Evolutionary conservation across 73 alveolate genomes (phyloP).

Genomic region (Tetrahymena elliotti): DNA sequence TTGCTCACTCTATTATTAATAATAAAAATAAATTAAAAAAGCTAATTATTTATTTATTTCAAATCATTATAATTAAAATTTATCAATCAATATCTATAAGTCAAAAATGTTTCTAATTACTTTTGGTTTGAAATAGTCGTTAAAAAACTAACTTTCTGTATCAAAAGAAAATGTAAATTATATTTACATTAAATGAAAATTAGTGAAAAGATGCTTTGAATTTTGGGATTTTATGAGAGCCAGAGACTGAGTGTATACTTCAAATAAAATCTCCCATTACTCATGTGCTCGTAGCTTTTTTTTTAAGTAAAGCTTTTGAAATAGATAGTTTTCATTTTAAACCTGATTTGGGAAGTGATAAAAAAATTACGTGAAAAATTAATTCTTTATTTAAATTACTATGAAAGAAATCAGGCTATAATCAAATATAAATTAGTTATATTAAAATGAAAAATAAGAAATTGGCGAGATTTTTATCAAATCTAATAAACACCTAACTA

Average conservation of each 20-base stretch:
- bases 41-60: background rate
- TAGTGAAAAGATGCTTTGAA: background rate
- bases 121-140: background rate
- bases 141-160: background rate
- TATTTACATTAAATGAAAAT: background rate
- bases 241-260: background rate
- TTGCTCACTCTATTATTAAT: too few species aligned
- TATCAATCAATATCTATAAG: too few species aligned
- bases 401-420: background rate
- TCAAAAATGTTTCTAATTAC: too few species aligned
- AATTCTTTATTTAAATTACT: background rate
- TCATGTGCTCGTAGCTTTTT: background rate
- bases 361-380: background rate
- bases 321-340: background rate
- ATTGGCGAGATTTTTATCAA: background rate
- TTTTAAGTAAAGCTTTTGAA: background rate
- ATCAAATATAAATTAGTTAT: background rate
- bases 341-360: background rate
- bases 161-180: background rate
- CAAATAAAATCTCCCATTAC: background rate
- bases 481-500: background rate
- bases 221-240: too few species aligned
- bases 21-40: too few species aligned
- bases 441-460: background rate
- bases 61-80: too few species aligned